phyloP scores from a whole-genome alignment of 1,284 basidiomycete genomes.

The Spongispora temasekensis region DNA sequence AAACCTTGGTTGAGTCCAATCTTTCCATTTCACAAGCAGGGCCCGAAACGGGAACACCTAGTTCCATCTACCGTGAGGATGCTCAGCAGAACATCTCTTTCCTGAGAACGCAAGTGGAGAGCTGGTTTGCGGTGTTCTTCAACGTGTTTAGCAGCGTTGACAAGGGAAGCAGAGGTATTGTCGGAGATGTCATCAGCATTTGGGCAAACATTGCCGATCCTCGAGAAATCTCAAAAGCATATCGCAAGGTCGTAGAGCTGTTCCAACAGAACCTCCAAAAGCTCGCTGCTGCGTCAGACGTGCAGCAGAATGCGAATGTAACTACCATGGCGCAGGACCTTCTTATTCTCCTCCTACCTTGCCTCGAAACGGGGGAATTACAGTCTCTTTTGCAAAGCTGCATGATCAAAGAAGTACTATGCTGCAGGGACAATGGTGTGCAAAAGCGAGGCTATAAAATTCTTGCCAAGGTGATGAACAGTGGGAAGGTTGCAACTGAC shows the following conservation, averaged over 20 bases:
- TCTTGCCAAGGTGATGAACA: conserved; percentile 72
- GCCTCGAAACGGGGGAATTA: conserved; percentile 64
- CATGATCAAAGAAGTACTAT: conserved; percentile 60
- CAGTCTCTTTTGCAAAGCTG: conserved; percentile 65
- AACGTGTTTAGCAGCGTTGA: conserved; percentile 92
- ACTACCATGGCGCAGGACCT: conserved; percentile 86
- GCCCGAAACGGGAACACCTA: conserved; percentile 23
- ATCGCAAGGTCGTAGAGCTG: conserved; percentile 75
- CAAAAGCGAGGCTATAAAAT: conserved; percentile 97
- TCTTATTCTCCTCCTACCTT: conserved; percentile 82
- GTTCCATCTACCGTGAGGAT: conserved; percentile 49
- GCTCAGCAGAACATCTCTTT: conserved; percentile 74
- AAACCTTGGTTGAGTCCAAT: conserved; percentile 79
- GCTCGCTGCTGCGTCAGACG: conserved; percentile 31
- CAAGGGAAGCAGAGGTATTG: conserved; percentile 74
- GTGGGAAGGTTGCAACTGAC: conserved; percentile 48
- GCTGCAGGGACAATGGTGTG: conserved; percentile 79
- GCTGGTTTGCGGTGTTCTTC: conserved; percentile 93
- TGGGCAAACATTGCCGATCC: conserved; percentile 83
- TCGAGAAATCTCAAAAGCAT: conserved; percentile 80
- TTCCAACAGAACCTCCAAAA: conserved; percentile 71
- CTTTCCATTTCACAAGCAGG: conserved; percentile 43
- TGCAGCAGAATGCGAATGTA: conserved; percentile 39
- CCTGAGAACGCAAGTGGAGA: conserved; percentile 80
- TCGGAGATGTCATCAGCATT: conserved; percentile 88